Evolutionary conservation across 176 grass and related monocot species (phyloP), one percentile per base, ranked within the genome.

Genomic region (Ananas comosus): DNA sequence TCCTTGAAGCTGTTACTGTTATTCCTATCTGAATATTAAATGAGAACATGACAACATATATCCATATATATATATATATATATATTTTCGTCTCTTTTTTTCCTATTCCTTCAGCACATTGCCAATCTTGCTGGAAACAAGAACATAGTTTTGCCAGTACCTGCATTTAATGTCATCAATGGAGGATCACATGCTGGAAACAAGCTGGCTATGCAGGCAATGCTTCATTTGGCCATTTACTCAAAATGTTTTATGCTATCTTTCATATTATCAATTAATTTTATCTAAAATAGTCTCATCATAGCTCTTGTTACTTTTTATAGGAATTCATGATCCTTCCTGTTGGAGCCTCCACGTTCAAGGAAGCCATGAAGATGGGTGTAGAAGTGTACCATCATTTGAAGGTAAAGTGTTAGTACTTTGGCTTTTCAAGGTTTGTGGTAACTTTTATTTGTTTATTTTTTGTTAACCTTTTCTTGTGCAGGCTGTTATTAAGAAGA

Each of bases 271-370:
- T 61, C 10, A 61, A 61, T 18, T 61, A 17, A 19, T 9, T 10
- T 18, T 18, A 22, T 50, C 1, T 68, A 14, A 11, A 14, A 50
- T 67, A 28, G 13, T 51, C 22, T 74, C 49, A 74, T 68, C 48
- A 0, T 71, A 18, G 13, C 33, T 69, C 13, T 63, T 74, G 33
- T 66, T 19, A 69, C 23, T 61, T 1, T 56, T 14, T 68, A 19
- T 77, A 96, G 92, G 92, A 96, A 83, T 96, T 96, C 75, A 96
- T 96, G 92, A 91, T 96, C 69, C 88, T 96, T 73, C 88, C 92
- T 13, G 84, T 85, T 75, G 88, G 92, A 13, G 92, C 92, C 1
- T 70, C 83, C 8, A 89, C 80, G 10, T 96, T 96, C 85, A 96
- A 96, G 70, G 92, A 96, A 73, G 92, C 92, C 51, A 96, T 96